Evolutionary conservation across 208 protist species (phyloP), one percentile per base, ranked within the genome.

Genomic region (Trypanosoma scelopori): DNA sequence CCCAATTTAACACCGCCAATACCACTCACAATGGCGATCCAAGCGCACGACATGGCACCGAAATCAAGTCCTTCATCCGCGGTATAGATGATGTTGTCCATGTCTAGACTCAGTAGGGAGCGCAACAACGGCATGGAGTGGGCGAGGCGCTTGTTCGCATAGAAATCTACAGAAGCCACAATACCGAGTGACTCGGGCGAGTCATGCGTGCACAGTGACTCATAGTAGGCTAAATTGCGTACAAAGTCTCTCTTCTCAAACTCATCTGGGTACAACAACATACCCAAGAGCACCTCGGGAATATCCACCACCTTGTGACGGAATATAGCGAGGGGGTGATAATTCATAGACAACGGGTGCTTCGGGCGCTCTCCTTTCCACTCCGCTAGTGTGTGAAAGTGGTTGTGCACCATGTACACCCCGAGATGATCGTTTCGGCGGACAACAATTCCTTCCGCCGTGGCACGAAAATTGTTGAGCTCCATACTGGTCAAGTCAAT

Each of bases 281-380:
- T 91, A 5, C 81, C 91, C 0, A 96, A 72, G 12, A 94, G 78
- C 58, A 96, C 91, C 62, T 96, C 87, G 5, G 91, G 91, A 55
- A 96, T 79, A 56, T 96, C 85, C 22, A 94, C 78, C n/a, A 96
- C 43, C 65, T 92, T 92, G 25, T 85, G 77, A 7, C 84, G 86
- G 52, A 89, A 96, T 49, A 96, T 90, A 37, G 88, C 78, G 41
- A 96, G 80, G 0, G 91, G 91, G 75, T 96, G 91, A 76, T 96
- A 94, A 76, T 96, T 96, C 61, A 93, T 79, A 47, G 79, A 77
- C 25, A 96, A 72, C 20, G 91, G 91, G 69, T 96, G 88, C 62
- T 80, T 74, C 1, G 78, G 71, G 18, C 82, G 76, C 32, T 89
- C 84, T 7, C 70, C 71, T 51, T 53, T 75, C 88, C 91, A 96